phyloP scores from a whole-genome alignment of 1,139 yeast genomes.

The Diutina sp. region DNA sequence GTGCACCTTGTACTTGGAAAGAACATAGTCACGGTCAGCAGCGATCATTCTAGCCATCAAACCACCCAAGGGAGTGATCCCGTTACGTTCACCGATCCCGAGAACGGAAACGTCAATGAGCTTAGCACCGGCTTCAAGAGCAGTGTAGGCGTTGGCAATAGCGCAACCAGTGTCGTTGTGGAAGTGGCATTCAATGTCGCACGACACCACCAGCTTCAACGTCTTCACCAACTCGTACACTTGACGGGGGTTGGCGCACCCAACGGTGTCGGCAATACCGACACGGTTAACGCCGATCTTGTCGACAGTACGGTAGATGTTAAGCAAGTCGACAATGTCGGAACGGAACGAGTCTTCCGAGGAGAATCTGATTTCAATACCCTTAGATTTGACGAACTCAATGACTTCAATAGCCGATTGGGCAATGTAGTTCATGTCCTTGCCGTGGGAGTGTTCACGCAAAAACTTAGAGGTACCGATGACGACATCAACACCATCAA shows the following conservation, averaged over 20 bases:
- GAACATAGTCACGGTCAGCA: slow-evolving; percentile 44
- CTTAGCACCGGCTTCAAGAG: slow-evolving; percentile 50
- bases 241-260: slow-evolving; percentile 51
- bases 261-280: slow-evolving; percentile 51
- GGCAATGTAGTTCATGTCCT: slow-evolving; percentile 42
- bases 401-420: slow-evolving; percentile 42
- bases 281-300: slow-evolving; percentile 48
- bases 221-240: slow-evolving; percentile 47
- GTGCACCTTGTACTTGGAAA: slow-evolving; percentile 40
- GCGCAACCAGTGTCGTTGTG: slow-evolving; percentile 55
- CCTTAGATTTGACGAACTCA: slow-evolving; percentile 44
- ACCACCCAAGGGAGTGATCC: slow-evolving; percentile 50
- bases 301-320: slow-evolving; percentile 44
- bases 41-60: slow-evolving; percentile 53
- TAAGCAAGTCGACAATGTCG: slow-evolving; percentile 43
- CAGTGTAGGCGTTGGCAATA: slow-evolving; percentile 48
- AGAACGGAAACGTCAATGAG: slow-evolving; percentile 43
- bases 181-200: slow-evolving; percentile 50
- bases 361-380: slow-evolving; percentile 42
- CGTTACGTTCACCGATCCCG: slow-evolving; percentile 52
- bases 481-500: slow-evolving; percentile 48
- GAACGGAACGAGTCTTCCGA: slow-evolving; percentile 49
- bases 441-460: slow-evolving; percentile 40
- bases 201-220: slow-evolving; percentile 40
- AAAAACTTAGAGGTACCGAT: slow-evolving; percentile 46